phyloP scores from a whole-genome alignment of 2,329 filamentous ascomycete species.

The Hypoxylon sp. region DNA sequence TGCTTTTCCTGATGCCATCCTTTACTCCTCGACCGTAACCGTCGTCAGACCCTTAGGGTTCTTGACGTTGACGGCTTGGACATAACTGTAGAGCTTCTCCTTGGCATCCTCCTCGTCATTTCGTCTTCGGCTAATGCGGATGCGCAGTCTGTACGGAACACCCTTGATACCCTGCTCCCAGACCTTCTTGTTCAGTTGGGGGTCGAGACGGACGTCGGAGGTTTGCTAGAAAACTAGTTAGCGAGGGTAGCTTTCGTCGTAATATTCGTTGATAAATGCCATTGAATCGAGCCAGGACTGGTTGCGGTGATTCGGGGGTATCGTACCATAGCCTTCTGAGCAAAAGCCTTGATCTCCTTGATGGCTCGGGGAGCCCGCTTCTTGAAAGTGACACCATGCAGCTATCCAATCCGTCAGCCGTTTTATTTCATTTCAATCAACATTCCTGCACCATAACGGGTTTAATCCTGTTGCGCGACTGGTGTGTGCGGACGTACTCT shows the following conservation, averaged over 20 bases:
- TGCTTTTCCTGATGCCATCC: slow-evolving; percentile 51
- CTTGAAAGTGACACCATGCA: slow-evolving; percentile 99
- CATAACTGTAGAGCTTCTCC: slow-evolving; percentile 99
- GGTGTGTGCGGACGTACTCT: slow-evolving; percentile 77
- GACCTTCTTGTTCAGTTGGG: slow-evolving; percentile 99
- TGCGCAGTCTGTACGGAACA: slow-evolving; percentile 95
- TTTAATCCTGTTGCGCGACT: slow-evolving; percentile 21
- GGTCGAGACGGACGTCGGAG: slow-evolving; percentile 96
- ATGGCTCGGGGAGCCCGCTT: slow-evolving; percentile 98
- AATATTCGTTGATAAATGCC: too few species aligned
- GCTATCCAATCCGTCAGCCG: slow-evolving; percentile 69
- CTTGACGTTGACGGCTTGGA: slow-evolving; percentile 99
- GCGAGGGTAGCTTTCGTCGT: not conserved
- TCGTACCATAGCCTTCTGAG: slow-evolving; percentile 95
- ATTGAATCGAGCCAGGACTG: slow-evolving; percentile 2
- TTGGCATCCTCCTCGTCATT: slow-evolving; percentile 99
- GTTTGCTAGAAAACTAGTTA: slow-evolving; percentile 78
- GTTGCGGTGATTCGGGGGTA: slow-evolving; percentile 27
- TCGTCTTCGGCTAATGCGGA: slow-evolving; percentile 99
- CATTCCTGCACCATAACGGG: not conserved
- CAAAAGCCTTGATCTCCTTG: slow-evolving; percentile 99
- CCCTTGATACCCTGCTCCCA: slow-evolving; percentile 99
- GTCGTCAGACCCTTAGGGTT: slow-evolving; percentile 98
- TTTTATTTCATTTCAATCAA: slow-evolving; percentile 44
- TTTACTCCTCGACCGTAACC: slow-evolving; percentile 84